Evolutionary conservation across 2,329 filamentous ascomycete genomes (phyloP).

Genomic region (Endothia cerciana): DNA sequence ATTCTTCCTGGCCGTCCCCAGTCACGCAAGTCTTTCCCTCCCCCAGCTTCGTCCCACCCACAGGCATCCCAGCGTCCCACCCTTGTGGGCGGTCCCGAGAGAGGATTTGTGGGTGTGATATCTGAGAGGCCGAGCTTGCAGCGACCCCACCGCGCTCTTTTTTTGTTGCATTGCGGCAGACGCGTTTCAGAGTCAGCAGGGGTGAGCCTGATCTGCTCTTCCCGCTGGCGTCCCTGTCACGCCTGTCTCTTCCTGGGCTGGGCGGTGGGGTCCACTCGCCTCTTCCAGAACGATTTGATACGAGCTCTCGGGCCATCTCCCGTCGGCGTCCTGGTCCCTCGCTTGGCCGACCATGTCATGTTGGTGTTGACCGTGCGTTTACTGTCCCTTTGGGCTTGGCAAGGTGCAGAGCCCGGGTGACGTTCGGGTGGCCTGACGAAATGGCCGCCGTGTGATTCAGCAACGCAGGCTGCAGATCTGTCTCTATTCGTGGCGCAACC

Average conservation of each 20-base stretch:
- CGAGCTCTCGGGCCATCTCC: conserved; percentile 14
- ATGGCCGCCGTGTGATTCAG: conserved; percentile 9
- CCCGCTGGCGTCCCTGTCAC: neutral
- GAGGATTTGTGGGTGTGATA: conserved; percentile 1
- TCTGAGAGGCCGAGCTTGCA: conserved; percentile 8
- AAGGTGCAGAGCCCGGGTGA: neutral
- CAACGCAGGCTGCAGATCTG: conserved; percentile 12
- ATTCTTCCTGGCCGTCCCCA: neutral
- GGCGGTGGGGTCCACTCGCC: conserved; percentile 14
- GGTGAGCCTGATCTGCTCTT: neutral
- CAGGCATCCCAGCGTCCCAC: neutral
- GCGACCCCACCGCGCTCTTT: neutral
- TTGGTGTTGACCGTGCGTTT: conserved; percentile 10
- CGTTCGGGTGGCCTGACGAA: conserved; percentile 13
- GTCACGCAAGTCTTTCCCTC: neutral
- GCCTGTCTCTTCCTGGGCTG: neutral
- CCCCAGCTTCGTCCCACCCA: neutral
- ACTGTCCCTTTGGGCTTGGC: neutral
- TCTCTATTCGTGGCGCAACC: neutral
- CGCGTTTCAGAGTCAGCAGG: conserved; percentile 19
- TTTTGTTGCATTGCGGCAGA: conserved; percentile 22
- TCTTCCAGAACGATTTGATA: conserved; percentile 28
- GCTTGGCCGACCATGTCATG: neutral
- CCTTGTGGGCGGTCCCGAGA: neutral
- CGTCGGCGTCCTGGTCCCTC: neutral